Evolutionary conservation across 805 yeast genomes (phyloP).

Genomic region (Metschnikowia santaceciliae): DNA sequence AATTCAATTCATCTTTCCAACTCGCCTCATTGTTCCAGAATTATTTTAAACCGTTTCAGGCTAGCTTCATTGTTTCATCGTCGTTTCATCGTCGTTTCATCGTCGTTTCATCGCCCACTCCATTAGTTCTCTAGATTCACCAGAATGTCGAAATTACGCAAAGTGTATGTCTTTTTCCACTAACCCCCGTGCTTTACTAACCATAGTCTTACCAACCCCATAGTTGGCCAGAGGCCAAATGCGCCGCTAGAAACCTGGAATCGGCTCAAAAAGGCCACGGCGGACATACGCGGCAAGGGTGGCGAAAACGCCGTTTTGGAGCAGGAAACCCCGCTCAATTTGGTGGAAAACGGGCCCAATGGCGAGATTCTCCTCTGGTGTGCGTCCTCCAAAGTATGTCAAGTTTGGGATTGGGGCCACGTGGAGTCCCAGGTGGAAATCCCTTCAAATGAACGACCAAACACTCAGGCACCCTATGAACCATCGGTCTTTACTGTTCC

Average conservation of each 20-base stretch:
- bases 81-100: too few relatives aligned
- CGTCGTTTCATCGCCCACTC: too few relatives aligned
- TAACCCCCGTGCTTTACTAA: constrained; percentile 3
- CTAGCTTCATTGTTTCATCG: too few relatives aligned
- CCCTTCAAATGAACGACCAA: too few relatives aligned
- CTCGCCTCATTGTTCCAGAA: too few relatives aligned
- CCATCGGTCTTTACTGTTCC: not conserved
- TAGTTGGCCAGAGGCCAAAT: constrained; percentile 36
- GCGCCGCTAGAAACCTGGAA: constrained; percentile 42
- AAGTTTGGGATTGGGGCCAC: constrained; percentile 35
- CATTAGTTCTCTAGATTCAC: too few relatives aligned
- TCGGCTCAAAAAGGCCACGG: constrained; percentile 32
- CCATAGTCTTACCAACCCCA: constrained; percentile 28
- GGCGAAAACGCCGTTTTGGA: not conserved
- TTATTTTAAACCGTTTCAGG: too few relatives aligned
- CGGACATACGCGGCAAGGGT: constrained; percentile 4
- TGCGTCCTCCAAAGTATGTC: constrained; percentile 17
- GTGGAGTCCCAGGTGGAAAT: not conserved
- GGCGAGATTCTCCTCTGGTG: constrained; percentile 33
- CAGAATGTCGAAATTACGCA: not conserved
- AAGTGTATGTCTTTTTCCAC: not conserved
- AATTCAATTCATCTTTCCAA: too few relatives aligned
- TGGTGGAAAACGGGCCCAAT: constrained; percentile 26
- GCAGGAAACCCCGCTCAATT: constrained; percentile 1
- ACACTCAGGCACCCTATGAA: too few relatives aligned